A percentile compares a stretch with the other conserved stretches of the same genome.
Conservation (phyloP, 768 basidiomycete species). For the Guyanaporus albipodus region DNA sequence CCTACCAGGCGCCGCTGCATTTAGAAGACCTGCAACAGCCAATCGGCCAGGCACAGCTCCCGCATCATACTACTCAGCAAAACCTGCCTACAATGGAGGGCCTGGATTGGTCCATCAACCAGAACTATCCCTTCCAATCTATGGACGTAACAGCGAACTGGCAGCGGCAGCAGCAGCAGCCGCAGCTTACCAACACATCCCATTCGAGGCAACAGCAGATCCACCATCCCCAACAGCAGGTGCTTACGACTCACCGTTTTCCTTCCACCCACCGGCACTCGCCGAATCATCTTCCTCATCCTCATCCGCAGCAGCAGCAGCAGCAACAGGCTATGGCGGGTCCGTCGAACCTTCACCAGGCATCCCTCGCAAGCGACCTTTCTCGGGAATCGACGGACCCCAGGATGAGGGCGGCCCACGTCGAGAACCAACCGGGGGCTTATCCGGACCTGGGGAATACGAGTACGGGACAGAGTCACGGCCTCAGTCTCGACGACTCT, state of each 20-base stretch:
- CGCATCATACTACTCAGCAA: slow-evolving; percentile 53
- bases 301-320: too few species aligned
- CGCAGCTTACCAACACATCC: slow-evolving; percentile 27
- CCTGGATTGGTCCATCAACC: slow-evolving; percentile 50
- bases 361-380: slow-evolving; percentile 62
- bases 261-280: slow-evolving; percentile 66
- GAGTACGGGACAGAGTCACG: slow-evolving; percentile 72
- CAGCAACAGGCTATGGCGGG: slow-evolving; percentile 24
- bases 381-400: slow-evolving; percentile 50
- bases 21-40: slow-evolving; percentile 56
- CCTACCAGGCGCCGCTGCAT: slow-evolving; percentile 50
- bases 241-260: slow-evolving; percentile 67
- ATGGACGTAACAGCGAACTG: slow-evolving; percentile 39
- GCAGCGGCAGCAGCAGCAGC: slow-evolving; percentile 32
- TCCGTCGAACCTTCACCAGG: slow-evolving; percentile 32
- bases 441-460: slow-evolving; percentile 41
- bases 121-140: slow-evolving; percentile 39
- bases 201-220: slow-evolving; percentile 33
- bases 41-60: slow-evolving; percentile 70
- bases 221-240: slow-evolving; percentile 27
- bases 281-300: too few species aligned
- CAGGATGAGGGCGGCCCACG: slow-evolving; percentile 40
- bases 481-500: slow-evolving; percentile 74
- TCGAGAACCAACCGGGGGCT: slow-evolving; percentile 33
- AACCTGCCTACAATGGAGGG: slow-evolving; percentile 46